phyloP scores from a whole-genome alignment of 208 protist species.

The Trypanosoma boissoni region DNA sequence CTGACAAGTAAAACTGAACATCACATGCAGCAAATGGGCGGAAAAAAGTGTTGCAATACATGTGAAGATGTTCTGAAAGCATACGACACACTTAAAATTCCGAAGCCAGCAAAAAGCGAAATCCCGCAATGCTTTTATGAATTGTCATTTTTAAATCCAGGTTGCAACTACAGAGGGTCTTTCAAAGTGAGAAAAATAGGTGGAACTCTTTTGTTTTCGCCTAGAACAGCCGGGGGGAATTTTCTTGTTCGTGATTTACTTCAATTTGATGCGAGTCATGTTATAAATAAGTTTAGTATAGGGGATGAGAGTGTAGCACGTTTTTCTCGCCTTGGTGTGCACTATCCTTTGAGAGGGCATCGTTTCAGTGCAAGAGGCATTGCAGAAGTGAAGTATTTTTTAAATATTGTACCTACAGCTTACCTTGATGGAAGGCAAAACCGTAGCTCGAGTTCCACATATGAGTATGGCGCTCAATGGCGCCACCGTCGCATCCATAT shows the following conservation, averaged over 20 bases:
- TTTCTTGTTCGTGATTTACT: slow-evolving; percentile 51
- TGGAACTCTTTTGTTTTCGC: slow-evolving; percentile 75
- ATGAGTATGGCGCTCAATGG: slow-evolving; percentile 73
- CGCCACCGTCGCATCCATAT: slow-evolving; percentile 28
- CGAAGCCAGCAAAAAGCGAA: slow-evolving; percentile 24
- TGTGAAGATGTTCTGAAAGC: slow-evolving; percentile 51
- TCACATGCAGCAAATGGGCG: not conserved
- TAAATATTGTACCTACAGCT: slow-evolving; percentile 71
- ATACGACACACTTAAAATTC: slow-evolving; percentile 25
- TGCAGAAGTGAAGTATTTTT: slow-evolving; percentile 49
- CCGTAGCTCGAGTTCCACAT: slow-evolving; percentile 28
- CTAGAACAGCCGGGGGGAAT: slow-evolving; percentile 22
- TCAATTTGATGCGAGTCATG: slow-evolving; percentile 52
- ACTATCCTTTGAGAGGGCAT: slow-evolving; percentile 44
- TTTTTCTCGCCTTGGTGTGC: slow-evolving; percentile 49
- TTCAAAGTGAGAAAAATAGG: slow-evolving; percentile 79
- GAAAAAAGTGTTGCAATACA: slow-evolving; percentile 55
- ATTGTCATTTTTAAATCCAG: slow-evolving; percentile 40
- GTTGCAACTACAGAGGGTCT: slow-evolving; percentile 73
- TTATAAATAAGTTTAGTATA: slow-evolving; percentile 67
- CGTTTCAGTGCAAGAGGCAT: slow-evolving; percentile 19
- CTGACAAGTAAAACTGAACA: not conserved
- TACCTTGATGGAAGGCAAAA: slow-evolving; percentile 29
- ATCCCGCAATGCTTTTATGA: slow-evolving; percentile 68
- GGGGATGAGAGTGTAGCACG: slow-evolving; percentile 52